Base-by-base conservation (phyloP, 495 filamentous ascomycete species). In the Saxophila tyrrhenica region DNA sequence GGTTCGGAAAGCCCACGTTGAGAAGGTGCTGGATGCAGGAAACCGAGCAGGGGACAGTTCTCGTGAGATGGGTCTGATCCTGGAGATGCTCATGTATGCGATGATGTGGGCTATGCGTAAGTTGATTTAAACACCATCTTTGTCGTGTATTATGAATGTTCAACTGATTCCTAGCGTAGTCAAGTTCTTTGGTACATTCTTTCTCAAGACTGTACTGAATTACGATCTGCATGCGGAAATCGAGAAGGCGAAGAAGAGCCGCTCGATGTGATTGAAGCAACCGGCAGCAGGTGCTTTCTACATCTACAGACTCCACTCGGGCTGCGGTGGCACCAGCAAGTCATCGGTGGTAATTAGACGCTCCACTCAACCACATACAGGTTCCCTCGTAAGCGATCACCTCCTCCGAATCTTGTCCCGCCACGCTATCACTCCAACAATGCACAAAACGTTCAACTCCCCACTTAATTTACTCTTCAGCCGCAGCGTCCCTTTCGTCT, bases 171-270 rank as follows among this genome's bases (percentile, higher is more conserved):
- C 7, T 44, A 8, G 16, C 3, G n/a, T 21, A 44, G 41, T 44
- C 41, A 44, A 44, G 41, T n/a, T 44, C 17, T 44, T 44, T n/a
- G 41, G 41, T n/a, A n/a, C 41, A 8, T 44, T 44, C 41, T 44
- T 44, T n/a, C 41, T 44, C 41, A 44, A 44, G 41, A 44, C 41
- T 8, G n/a, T 44, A 3, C 7, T 44, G 16, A 17, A 21, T n/a
- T 44, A 44, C 41, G 41, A 44, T n/a, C 16, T 44, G 15, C 16
- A 8, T n/a, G 19, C 15, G 3, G 41, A 21, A 17, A 21, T 21
- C 19, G 41, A 44, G 41, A 44, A 44, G 17, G 41, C 17, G 16
- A 44, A 44, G 41, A n/a, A 21, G 41, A 35, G 29, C 13, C 29
- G 29, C 29, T 35, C 29, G 13, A 35, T 7, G 5, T 35, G 29